These are phyloP conservation scores for Venturia carpophila DNA, from an alignment of 2,329 filamentous ascomycete species.

Conservation along the genomic window DNA sequence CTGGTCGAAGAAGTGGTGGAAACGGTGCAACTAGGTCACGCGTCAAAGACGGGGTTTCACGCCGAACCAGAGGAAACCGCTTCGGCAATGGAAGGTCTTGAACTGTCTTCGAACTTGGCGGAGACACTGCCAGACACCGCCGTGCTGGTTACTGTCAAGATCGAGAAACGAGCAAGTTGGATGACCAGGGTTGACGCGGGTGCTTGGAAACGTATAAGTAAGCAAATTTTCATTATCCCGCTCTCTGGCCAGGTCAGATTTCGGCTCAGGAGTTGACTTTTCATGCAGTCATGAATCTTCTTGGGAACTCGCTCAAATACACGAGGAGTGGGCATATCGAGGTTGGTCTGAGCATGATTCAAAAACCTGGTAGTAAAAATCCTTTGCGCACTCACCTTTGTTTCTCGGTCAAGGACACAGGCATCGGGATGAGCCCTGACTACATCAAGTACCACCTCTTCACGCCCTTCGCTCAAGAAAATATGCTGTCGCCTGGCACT, in stretches of 20 bases:
- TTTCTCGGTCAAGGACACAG: constrained; percentile 17
- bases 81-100: neutral
- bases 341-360: constrained; percentile 12
- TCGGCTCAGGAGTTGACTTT: neutral
- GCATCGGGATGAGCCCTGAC: constrained; percentile 18
- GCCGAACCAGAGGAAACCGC: neutral
- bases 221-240: neutral
- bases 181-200: constrained; percentile 12
- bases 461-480: constrained; percentile 19
- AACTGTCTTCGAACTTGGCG: neutral
- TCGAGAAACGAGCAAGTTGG: constrained; percentile 17
- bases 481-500: constrained; percentile 17
- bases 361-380: neutral
- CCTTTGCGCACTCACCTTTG: neutral
- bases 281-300: constrained; percentile 19
- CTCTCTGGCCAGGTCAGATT: neutral
- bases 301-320: constrained; percentile 22
- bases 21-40: constrained; percentile 7
- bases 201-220: constrained; percentile 19
- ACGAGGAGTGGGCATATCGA: constrained; percentile 18
- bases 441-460: constrained; percentile 19
- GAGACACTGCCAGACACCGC: constrained; percentile 4
- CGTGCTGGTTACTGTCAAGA: constrained; percentile 17
- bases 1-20: constrained; percentile 14
- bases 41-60: neutral